These are phyloP conservation scores for Vitis hybrid DNA, from an alignment of 177 flowering plant species.

Conservation along the genomic window DNA sequence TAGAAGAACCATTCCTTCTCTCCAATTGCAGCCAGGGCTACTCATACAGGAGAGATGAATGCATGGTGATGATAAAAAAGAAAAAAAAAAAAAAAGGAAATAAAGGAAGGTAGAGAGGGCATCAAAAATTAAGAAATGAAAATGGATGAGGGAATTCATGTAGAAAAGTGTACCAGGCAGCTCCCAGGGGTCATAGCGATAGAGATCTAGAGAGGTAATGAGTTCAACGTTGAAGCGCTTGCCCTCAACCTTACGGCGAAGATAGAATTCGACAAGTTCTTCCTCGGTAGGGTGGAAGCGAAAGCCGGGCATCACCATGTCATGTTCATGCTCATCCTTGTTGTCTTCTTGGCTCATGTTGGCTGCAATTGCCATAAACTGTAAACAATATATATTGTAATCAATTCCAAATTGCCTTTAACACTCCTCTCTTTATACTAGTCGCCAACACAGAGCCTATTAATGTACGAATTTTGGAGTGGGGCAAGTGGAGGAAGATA, in stretches of 20 bases:
- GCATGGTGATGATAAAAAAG: not conserved
- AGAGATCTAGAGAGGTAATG: slow-evolving; percentile 90
- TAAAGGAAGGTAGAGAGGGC: not conserved
- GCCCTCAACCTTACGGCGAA: slow-evolving; percentile 98
- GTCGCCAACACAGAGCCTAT: not conserved
- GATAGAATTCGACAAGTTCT: slow-evolving; percentile 95
- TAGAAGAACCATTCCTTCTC: slow-evolving; percentile 99
- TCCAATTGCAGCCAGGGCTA: slow-evolving; percentile 96
- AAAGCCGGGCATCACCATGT: slow-evolving; percentile 96
- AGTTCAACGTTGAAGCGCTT: slow-evolving; percentile 92
- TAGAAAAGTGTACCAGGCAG: slow-evolving; percentile 67
- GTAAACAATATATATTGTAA: not conserved
- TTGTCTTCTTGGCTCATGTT: slow-evolving; percentile 17
- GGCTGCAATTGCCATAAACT: slow-evolving; percentile 31
- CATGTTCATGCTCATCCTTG: slow-evolving; percentile 64
- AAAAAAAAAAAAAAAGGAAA: not conserved
- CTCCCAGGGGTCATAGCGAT: slow-evolving; percentile 98
- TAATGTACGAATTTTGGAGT: not conserved
- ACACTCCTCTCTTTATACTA: not conserved
- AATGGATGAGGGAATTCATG: not conserved
- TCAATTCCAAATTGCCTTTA: not conserved
- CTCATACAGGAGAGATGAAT: not conserved
- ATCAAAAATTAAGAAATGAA: not conserved
- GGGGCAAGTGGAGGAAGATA: not conserved
- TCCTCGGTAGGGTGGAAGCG: slow-evolving; percentile 98